Conservation (phyloP, 139 green algal genomes). For the Chlamydomonas sp. region DNA sequence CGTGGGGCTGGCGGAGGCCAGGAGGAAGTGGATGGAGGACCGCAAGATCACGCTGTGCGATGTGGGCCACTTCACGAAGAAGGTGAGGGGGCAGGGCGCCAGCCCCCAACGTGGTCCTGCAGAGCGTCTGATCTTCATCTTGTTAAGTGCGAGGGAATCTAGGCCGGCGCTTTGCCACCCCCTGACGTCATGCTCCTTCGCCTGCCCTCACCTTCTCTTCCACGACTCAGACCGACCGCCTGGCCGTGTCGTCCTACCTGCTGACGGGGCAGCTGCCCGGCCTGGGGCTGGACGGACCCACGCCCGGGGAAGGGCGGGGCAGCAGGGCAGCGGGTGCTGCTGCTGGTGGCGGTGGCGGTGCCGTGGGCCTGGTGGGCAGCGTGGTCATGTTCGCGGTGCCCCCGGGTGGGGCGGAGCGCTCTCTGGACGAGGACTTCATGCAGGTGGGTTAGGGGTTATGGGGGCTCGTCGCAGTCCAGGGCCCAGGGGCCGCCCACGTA, state of each 20-base stretch:
- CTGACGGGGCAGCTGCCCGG: constrained; percentile 45
- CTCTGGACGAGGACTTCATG: constrained; percentile 36
- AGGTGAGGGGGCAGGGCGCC: not conserved
- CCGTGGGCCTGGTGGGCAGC: constrained; percentile 36
- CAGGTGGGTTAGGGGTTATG: constrained; percentile 18
- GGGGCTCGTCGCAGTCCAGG: too few relatives aligned
- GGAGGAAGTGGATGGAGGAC: constrained; percentile 8
- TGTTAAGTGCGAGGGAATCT: too few relatives aligned
- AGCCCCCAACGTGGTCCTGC: too few relatives aligned
- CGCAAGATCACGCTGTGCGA: not conserved
- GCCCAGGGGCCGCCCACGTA: too few relatives aligned
- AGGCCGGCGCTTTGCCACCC: too few relatives aligned
- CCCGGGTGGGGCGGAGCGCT: not conserved
- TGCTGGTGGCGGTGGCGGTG: not conserved
- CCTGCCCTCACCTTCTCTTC: too few relatives aligned
- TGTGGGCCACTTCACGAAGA: constrained; percentile 34
- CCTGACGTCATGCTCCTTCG: too few relatives aligned
- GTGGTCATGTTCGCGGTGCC: constrained; percentile 45
- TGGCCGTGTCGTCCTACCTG: constrained; percentile 39
- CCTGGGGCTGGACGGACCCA: not conserved
- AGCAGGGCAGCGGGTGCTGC: too few relatives aligned
- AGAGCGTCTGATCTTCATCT: too few relatives aligned
- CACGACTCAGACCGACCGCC: constrained; percentile 38
- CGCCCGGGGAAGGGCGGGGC: too few relatives aligned
- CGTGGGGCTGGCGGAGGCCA: constrained; percentile 21